Evolutionary conservation across 2,329 filamentous ascomycete species (phyloP), one percentile per base, ranked within the genome.

Genomic region (Elsinoe ampelina): DNA sequence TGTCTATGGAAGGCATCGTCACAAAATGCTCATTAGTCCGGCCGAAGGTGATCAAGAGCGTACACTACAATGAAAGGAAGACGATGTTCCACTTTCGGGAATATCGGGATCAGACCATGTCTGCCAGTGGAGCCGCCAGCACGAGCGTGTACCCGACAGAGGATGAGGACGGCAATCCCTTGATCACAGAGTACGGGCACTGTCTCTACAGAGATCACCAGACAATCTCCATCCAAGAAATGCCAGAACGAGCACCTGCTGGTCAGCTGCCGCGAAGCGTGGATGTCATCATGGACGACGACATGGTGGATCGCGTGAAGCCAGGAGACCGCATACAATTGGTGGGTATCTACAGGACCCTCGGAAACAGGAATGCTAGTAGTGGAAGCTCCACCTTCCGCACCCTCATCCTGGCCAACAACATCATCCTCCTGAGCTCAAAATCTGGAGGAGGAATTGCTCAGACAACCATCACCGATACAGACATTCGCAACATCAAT

Each of bases 401-500:
- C 71, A 98, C 93, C 0, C 75, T 96, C 20, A 84, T 98, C 41
- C 77, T 98, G 43, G 92, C 92, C 35, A 98, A 98, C 74, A 95
- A 98, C 65, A 79, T 98, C 57, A 92, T 97, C 45, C 79, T 96
- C 34, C 80, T 98, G 5, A 95, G 93, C 1, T 96, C 92, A 13
- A 98, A 98, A 69, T 95, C 92, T 1, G 92, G 92, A 17, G 93
- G 92, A 54, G 93, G 92, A 34, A 87, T 97, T 63, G 92, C 92
- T 0, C 87, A 95, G 59, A 87, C 90, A 13, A 86, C 83, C 4
- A 95, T 98, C 64, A 97, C 93, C 15, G 93, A 97, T 70, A 93
- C 87, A 1, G 93, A 98, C 68, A 95, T 98, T 68, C 86, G 93
- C 65, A 97, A 98, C 69, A 98, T 98, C 77, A 97, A 97, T 77